Percentiles rank a stretch among this genome's conserved stretches.
Conservation (phyloP, 768 basidiomycete genomes). For the Lyophyllum atratum region DNA sequence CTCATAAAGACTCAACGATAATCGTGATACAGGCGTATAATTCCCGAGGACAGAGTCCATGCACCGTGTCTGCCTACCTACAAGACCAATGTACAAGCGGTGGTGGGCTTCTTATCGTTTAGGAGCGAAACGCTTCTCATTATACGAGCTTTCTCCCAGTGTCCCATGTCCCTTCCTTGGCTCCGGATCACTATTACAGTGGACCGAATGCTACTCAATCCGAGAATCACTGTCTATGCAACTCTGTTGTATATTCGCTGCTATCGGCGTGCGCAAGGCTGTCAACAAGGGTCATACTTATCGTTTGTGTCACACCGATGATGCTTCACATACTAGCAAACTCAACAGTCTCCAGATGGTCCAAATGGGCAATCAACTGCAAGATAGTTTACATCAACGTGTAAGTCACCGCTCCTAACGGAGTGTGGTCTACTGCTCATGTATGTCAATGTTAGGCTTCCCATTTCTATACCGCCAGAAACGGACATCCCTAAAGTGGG, state of each 20-base stretch:
- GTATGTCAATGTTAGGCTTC: neutral
- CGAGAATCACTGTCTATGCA: slow-evolving; percentile 29
- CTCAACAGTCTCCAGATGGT: slow-evolving; percentile 15
- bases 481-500: slow-evolving; percentile 4
- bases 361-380: slow-evolving; percentile 15
- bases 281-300: slow-evolving; percentile 21
- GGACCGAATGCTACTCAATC: slow-evolving; percentile 5
- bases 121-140: neutral
- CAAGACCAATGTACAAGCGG: slow-evolving; percentile 11
- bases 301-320: slow-evolving; percentile 1
- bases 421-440: neutral
- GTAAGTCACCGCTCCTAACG: neutral
- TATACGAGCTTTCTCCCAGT: slow-evolving; percentile 1
- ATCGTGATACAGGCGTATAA: slow-evolving; percentile 17
- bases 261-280: slow-evolving; percentile 31
- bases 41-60: slow-evolving; percentile 20
- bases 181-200: slow-evolving; percentile 10
- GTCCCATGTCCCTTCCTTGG: slow-evolving; percentile 7
- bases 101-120: neutral
- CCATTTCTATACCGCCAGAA: neutral
- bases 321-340: neutral
- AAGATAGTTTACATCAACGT: slow-evolving; percentile 3
- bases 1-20: neutral
- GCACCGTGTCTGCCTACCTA: slow-evolving; percentile 19
- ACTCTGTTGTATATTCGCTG: slow-evolving; percentile 32